Conservation (phyloP, 495 filamentous ascomycete genomes). For the Usnea hakonensis region DNA sequence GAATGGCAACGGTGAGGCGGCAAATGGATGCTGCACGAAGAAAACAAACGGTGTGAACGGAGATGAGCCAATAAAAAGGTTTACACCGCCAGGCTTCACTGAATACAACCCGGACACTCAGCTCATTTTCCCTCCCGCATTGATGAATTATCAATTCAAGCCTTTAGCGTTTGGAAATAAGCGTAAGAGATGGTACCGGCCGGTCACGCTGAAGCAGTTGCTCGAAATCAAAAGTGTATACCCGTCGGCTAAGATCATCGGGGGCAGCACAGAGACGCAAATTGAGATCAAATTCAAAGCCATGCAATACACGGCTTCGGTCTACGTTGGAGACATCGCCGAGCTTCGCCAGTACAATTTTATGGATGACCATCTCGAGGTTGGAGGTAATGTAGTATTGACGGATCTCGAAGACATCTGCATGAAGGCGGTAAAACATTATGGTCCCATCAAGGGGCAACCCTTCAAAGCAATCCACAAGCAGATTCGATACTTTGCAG, state of each 20-base stretch:
- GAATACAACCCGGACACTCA: constrained; percentile 89
- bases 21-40: constrained; percentile 53
- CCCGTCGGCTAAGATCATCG: constrained; percentile 87
- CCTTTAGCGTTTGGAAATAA: constrained; percentile 90
- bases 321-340: constrained; percentile 87
- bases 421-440: constrained; percentile 68
- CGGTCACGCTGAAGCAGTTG: constrained; percentile 77
- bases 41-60: constrained; percentile 35
- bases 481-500: constrained; percentile 76
- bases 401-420: constrained; percentile 50
- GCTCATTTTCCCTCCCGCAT: constrained; percentile 81
- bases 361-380: constrained; percentile 69
- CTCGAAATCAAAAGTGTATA: constrained; percentile 82
- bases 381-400: constrained; percentile 86
- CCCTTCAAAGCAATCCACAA: constrained; percentile 45
- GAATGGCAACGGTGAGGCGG: constrained; percentile 33
- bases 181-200: constrained; percentile 87
- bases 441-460: constrained; percentile 64
- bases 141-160: constrained; percentile 73
- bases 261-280: constrained; percentile 92
- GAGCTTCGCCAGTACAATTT: constrained; percentile 77
- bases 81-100: constrained; percentile 80
- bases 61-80: constrained; percentile 54
- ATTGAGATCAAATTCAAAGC: constrained; percentile 98
- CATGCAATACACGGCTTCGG: constrained; percentile 79